Evolutionary conservation across 257 asterid genomes (phyloP), one percentile per base, ranked within the genome.

Genomic region (Solanum verrucosum): DNA sequence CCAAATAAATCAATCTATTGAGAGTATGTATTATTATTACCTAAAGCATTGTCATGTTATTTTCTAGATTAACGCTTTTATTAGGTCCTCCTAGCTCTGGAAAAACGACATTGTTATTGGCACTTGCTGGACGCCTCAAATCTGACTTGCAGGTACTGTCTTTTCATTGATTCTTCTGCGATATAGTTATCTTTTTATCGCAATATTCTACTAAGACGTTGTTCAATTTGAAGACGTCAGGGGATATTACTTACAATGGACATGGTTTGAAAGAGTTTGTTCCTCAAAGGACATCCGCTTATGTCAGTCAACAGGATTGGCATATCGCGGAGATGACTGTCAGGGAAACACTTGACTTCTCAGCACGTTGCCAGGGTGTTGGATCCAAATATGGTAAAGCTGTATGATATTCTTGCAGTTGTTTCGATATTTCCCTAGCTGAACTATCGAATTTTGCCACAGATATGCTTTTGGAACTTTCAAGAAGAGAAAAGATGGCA

Each of bases 21-120:
- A 52, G 8, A 52, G 63, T 52, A 16, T 16, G 46, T 84, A 88
- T 88, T 46, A 90, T 74, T 21, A 75, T 74, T 21, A 75, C 31
- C 83, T 86, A 25, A 71, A 84, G 15, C 20, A 40, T 33, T 29
- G 71, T 91, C 87, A 81, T 89, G 81, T 78, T 88, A 46, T 87
- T 83, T 87, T 92, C 60, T 91, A 97, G 99, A 88, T 95, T 95
- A 90, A 97, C 99, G 68, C 93, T 97, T 85, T 89, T 97, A 77
- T 87, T 97, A 93, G 98, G 99, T 68, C 99, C 98, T 52, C 99
- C 99, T 72, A 93, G 99, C 95, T 97, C 99, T 87, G 99, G 99
- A 90, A 97, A 97, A 95, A 95, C 97, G 2, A 95, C 98, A 35
- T 87, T 97, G 91, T 93, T 97, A 52, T 88, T 95, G 90, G 98